phyloP scores from a whole-genome alignment of 345 rosid species.

The Eucalyptus victrix region DNA sequence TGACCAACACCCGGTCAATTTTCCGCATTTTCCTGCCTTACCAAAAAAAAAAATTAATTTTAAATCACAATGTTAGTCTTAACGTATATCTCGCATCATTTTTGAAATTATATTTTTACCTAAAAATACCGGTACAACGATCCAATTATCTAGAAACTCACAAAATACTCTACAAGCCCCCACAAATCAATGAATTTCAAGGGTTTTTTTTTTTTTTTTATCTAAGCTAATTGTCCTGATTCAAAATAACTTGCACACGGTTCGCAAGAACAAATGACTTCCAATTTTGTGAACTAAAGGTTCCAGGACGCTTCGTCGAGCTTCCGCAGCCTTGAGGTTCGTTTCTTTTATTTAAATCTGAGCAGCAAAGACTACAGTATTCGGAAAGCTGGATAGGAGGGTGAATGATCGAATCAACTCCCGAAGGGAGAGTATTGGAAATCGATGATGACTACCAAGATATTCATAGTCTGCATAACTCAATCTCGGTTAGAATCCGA shows the following conservation, averaged over 20 bases:
- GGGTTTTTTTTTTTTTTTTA: neutral
- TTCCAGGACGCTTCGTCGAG: neutral
- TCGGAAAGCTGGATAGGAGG: neutral
- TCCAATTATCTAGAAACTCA: neutral
- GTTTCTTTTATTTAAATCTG: neutral
- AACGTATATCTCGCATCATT: neutral
- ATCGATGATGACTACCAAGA: neutral
- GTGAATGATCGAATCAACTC: neutral
- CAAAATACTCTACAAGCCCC: neutral
- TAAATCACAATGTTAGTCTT: neutral
- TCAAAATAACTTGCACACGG: neutral
- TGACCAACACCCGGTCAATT: too few relatives aligned
- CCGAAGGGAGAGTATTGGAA: neutral
- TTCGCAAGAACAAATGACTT: neutral
- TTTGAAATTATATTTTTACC: neutral
- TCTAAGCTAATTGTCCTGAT: neutral
- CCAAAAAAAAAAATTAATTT: neutral
- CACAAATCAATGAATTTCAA: neutral
- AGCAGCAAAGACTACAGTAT: neutral
- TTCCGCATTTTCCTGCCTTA: too few relatives aligned
- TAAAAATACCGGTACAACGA: neutral
- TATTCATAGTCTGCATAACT: neutral
- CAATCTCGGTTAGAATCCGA: neutral
- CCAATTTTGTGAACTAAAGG: neutral
- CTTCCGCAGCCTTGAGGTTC: neutral